A percentile compares a stretch with the other conserved stretches of the same genome.
These are phyloP conservation scores for Mariannaea elegans DNA, from an alignment of 2,329 filamentous ascomycete genomes.

Conservation along the genomic window DNA sequence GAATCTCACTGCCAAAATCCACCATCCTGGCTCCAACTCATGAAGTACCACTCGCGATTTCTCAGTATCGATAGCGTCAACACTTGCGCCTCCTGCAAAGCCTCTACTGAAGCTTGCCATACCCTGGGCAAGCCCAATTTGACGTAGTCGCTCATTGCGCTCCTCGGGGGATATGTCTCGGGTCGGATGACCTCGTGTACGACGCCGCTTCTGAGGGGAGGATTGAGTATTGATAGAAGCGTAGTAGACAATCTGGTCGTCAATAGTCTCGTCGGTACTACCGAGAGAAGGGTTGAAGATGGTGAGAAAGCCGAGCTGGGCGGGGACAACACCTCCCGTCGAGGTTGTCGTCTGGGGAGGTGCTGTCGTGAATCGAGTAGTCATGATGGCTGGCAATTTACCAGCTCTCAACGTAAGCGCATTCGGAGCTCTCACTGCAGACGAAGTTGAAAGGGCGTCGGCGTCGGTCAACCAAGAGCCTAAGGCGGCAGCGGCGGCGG, in stretches of 20 bases:
- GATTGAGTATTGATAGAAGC: slow-evolving; percentile 66
- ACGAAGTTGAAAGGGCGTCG: neutral
- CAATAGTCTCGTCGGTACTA: slow-evolving; percentile 64
- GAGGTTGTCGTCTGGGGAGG: slow-evolving; percentile 24
- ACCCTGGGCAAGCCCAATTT: slow-evolving; percentile 95
- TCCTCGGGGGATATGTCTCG: slow-evolving; percentile 66
- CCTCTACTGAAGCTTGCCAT: slow-evolving; percentile 93
- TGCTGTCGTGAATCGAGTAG: slow-evolving; percentile 23
- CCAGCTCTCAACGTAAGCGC: neutral
- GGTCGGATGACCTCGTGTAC: slow-evolving; percentile 53
- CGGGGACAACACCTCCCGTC: slow-evolving; percentile 60
- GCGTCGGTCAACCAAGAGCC: neutral
- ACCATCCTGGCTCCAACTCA: slow-evolving; percentile 92
- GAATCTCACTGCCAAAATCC: slow-evolving; percentile 83
- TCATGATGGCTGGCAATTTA: slow-evolving; percentile 23
- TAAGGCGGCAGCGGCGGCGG: neutral
- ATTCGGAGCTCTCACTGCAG: neutral
- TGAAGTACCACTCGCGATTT: slow-evolving; percentile 85
- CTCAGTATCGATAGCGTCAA: slow-evolving; percentile 91
- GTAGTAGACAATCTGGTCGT: slow-evolving; percentile 93
- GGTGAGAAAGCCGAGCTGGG: slow-evolving; percentile 87
- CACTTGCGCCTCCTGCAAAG: slow-evolving; percentile 79
- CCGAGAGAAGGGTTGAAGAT: slow-evolving; percentile 93
- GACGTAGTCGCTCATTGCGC: slow-evolving; percentile 85
- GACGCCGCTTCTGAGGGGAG: slow-evolving; percentile 51